Evolutionary conservation across 768 basidiomycete species (phyloP).

Genomic region (Pleurotus citrinopileatus): DNA sequence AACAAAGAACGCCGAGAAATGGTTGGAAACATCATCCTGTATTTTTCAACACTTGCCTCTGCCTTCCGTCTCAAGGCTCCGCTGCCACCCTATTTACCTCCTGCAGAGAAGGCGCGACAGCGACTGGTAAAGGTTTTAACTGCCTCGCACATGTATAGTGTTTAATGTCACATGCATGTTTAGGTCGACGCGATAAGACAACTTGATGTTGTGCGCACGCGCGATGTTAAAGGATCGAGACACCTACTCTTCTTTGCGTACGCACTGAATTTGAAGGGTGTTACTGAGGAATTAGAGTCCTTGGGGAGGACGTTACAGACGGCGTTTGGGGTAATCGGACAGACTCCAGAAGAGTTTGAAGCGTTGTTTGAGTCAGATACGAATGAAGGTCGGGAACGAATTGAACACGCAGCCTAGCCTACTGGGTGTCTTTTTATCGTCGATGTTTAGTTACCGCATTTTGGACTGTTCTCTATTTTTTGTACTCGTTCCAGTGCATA

Average conservation of each 20-base stretch:
- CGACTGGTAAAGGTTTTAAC: conserved; percentile 50
- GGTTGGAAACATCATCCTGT: conserved; percentile 93
- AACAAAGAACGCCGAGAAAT: conserved; percentile 88
- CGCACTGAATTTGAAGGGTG: conserved; percentile 87
- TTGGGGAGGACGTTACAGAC: conserved; percentile 81
- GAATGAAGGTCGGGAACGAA: conserved; percentile 19
- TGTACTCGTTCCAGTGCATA: background rate
- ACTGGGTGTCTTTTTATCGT: background rate
- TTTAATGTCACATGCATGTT: conserved; percentile 4
- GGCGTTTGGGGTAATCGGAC: conserved; percentile 91
- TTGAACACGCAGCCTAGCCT: conserved; percentile 20
- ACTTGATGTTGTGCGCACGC: conserved; percentile 84
- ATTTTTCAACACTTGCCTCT: conserved; percentile 76
- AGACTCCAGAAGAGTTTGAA: conserved; percentile 80
- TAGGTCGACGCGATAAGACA: conserved; percentile 81
- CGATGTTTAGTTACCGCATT: no score
- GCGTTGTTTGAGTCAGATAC: conserved; percentile 52
- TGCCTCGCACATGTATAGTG: background rate
- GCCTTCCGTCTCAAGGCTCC: conserved; percentile 87
- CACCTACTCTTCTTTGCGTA: conserved; percentile 95
- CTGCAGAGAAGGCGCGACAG: conserved; percentile 81
- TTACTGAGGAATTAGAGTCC: conserved; percentile 79
- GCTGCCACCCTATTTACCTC: conserved; percentile 94
- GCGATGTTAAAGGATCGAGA: conserved; percentile 76
- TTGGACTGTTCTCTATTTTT: background rate